Conservation (phyloP, 2,329 filamentous ascomycete species). For the Tolypocladium tropicale region DNA sequence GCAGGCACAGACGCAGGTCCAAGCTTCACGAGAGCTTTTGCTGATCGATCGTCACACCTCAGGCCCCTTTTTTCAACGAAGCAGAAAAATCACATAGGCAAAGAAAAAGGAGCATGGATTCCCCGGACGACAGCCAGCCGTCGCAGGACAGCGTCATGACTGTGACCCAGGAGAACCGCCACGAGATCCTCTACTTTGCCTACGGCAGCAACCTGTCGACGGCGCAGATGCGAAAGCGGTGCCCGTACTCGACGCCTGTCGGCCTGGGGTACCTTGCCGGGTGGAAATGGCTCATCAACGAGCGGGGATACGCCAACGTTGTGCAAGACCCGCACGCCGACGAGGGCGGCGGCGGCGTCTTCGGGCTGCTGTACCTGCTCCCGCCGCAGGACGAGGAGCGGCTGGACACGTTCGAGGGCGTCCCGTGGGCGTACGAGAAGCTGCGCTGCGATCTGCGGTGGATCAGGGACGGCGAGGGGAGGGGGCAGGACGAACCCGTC, state of each 20-base stretch:
- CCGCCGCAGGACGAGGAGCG: constrained; percentile 35
- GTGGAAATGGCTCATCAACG: constrained; percentile 58
- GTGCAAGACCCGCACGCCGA: constrained; percentile 18
- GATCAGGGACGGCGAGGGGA: constrained; percentile 11
- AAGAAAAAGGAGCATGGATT: constrained; percentile 17
- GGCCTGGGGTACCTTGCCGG: constrained; percentile 45
- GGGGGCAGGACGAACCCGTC: constrained; percentile 13
- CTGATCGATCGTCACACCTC: neutral
- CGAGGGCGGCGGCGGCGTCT: constrained; percentile 31
- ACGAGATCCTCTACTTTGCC: constrained; percentile 50
- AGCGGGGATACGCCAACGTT: constrained; percentile 60
- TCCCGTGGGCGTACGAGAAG: constrained; percentile 53
- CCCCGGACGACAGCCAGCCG: constrained; percentile 20
- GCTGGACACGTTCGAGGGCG: constrained; percentile 51
- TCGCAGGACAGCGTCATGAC: constrained; percentile 26
- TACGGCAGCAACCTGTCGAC: constrained; percentile 63
- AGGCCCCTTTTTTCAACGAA: neutral
- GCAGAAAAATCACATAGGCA: no score
- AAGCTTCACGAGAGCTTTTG: neutral
- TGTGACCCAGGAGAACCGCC: constrained; percentile 21
- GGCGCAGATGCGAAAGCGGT: constrained; percentile 53
- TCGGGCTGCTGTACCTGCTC: constrained; percentile 47
- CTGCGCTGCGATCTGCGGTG: constrained; percentile 20
- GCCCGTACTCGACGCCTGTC: constrained; percentile 43
- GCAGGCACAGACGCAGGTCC: neutral